phyloP scores from a whole-genome alignment of 2,329 filamentous ascomycete species.

The Myriangium duriaei region DNA sequence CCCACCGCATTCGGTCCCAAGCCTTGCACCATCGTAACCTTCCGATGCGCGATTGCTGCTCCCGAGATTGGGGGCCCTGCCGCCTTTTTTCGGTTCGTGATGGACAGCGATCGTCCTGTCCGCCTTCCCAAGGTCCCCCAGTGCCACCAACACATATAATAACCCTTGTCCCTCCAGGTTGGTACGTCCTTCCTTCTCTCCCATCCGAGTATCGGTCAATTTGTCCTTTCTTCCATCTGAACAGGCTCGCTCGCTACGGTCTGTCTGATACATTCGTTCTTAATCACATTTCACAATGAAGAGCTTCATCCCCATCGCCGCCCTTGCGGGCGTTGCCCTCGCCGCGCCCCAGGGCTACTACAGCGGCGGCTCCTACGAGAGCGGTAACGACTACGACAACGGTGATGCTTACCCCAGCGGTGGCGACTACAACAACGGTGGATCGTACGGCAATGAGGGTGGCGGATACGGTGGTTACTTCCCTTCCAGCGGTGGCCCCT shows the following conservation, averaged over 20 bases:
- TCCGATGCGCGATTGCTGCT: too few species aligned
- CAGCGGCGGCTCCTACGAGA: not conserved
- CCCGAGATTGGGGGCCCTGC: too few species aligned
- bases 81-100: too few species aligned
- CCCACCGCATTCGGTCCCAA: too few species aligned
- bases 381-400: not conserved
- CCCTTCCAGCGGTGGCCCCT: not conserved
- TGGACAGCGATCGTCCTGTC: too few species aligned
- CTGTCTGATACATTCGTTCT: constrained; percentile 2
- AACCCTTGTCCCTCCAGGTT: not conserved
- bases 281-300: constrained; percentile 6
- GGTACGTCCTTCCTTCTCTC: not conserved
- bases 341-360: constrained; percentile 4
- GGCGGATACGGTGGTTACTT: not conserved
- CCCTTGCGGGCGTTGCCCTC: constrained; percentile 6
- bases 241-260: constrained; percentile 10
- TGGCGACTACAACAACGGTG: not conserved
- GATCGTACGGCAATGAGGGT: constrained; percentile 1
- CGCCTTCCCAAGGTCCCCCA: too few species aligned
- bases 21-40: too few species aligned
- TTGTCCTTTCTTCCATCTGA: constrained; percentile 1
- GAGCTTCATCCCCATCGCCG: constrained; percentile 8
- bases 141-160: not conserved
- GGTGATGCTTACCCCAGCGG: not conserved
- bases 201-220: not conserved